Percentiles rank a stretch among this genome's conserved stretches.
Conservation (phyloP, 208 protist species). For the Acanthamoeba healyi region DNA sequence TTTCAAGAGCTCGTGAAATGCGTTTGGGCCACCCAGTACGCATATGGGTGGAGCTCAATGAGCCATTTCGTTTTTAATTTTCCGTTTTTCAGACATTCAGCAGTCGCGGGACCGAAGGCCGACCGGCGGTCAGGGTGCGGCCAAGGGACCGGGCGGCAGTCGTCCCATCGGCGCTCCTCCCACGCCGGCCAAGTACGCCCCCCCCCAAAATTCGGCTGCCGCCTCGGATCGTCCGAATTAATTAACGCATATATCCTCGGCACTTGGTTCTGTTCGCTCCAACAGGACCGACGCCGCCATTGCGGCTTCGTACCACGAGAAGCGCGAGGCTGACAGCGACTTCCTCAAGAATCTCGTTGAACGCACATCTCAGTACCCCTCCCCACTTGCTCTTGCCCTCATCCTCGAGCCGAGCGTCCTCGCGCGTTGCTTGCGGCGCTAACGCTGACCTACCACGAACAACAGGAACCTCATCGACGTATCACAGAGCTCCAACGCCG, state of each 20-base stretch:
- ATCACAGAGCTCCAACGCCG: conserved; percentile 35
- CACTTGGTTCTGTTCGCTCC: not conserved
- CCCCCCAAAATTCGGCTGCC: not conserved
- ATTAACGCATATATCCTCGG: not conserved
- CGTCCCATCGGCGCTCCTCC: conserved; percentile 15
- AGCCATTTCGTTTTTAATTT: not conserved
- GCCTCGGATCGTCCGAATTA: not conserved
- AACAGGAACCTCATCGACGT: conserved; percentile 38
- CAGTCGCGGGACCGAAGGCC: conserved; percentile 35
- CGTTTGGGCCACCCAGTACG: too few relatives aligned
- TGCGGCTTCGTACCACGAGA: conserved; percentile 40
- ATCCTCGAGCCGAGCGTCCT: not conserved
- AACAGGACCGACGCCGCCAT: conserved; percentile 17
- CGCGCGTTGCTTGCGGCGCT: not conserved
- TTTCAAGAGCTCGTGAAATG: not conserved
- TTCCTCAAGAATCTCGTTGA: conserved; percentile 62
- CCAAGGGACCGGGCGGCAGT: not conserved
- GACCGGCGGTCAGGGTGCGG: not conserved
- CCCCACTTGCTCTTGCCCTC: not conserved
- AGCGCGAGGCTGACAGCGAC: conserved; percentile 44
- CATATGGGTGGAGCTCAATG: too few relatives aligned
- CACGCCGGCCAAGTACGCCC: conserved; percentile 11
- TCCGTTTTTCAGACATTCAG: conserved; percentile 7
- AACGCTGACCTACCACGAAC: not conserved
- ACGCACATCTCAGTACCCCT: conserved; percentile 1